Conservation (phyloP, 2,329 filamentous ascomycete genomes). For the Beauveria caledonica region DNA sequence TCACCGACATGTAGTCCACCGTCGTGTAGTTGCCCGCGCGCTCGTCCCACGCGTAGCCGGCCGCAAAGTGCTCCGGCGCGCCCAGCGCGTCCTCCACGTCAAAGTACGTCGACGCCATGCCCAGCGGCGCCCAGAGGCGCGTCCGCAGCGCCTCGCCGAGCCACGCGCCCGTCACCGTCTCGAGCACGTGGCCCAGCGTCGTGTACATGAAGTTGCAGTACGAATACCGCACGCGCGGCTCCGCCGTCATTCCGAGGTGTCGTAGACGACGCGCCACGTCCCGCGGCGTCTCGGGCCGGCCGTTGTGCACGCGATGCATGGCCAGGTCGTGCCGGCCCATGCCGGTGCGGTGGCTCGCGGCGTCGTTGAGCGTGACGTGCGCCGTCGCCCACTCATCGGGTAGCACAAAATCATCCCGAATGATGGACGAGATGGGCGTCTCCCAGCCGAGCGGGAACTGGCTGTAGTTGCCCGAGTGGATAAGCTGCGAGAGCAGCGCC, state of each 20-base stretch:
- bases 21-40: slow-evolving; percentile 15
- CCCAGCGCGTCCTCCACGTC: slow-evolving; percentile 14
- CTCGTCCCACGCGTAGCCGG: slow-evolving; percentile 29
- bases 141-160: slow-evolving; percentile 29
- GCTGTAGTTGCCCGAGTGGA: slow-evolving; percentile 33
- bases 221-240: slow-evolving; percentile 32
- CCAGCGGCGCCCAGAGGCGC: slow-evolving; percentile 30
- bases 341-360: slow-evolving; percentile 44
- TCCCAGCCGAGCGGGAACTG: slow-evolving; percentile 32
- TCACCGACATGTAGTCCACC: slow-evolving; percentile 22
- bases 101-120: slow-evolving; percentile 35
- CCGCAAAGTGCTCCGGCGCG: slow-evolving; percentile 23
- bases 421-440: slow-evolving; percentile 36
- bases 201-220: slow-evolving; percentile 42
- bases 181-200: slow-evolving; percentile 31
- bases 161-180: slow-evolving; percentile 23
- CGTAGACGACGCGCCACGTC: slow-evolving; percentile 30
- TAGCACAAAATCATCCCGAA: slow-evolving; percentile 45
- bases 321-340: slow-evolving; percentile 34
- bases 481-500: slow-evolving; percentile 40
- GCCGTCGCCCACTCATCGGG: slow-evolving; percentile 36
- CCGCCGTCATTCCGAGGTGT: slow-evolving; percentile 31
- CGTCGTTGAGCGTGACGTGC: slow-evolving; percentile 46
- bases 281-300: slow-evolving; percentile 20
- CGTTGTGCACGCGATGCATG: slow-evolving; percentile 7